Percentiles rank a stretch among this genome's conserved stretches.
Conservation (phyloP, 768 basidiomycete species). For the Hortiboletus flavorubellus region DNA sequence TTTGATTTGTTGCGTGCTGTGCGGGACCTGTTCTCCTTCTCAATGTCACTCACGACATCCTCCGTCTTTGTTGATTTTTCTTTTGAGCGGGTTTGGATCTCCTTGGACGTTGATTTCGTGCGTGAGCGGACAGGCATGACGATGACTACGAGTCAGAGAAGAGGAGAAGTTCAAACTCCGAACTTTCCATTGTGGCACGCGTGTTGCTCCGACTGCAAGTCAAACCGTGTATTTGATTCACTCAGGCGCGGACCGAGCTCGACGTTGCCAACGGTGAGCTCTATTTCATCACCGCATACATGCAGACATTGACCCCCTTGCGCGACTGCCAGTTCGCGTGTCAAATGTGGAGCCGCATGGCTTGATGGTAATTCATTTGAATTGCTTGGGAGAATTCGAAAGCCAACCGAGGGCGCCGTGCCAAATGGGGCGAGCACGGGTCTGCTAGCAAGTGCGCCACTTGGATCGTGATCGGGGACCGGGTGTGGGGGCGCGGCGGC, state of each 20-base stretch:
- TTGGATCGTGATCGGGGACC: not conserved
- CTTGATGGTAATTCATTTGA: conserved; percentile 15
- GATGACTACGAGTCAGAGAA: conserved; percentile 18
- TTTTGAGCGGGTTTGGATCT: conserved; percentile 12
- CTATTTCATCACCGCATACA: conserved; percentile 2
- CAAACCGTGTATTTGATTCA: not conserved
- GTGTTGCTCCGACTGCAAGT: not conserved
- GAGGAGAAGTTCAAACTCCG: conserved; percentile 34
- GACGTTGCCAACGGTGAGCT: conserved; percentile 5
- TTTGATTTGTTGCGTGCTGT: conserved; percentile 24
- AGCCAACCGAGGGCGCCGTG: not conserved
- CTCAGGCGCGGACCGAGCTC: not conserved
- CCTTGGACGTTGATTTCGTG: conserved; percentile 34
- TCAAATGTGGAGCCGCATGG: conserved; percentile 4
- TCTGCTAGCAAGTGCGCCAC: conserved; percentile 4
- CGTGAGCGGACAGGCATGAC: conserved; percentile 48
- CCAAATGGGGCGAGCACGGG: conserved; percentile 14
- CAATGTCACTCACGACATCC: conserved; percentile 25
- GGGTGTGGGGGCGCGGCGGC: not conserved
- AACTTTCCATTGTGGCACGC: conserved; percentile 24
- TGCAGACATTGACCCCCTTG: not conserved
- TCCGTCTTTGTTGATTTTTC: conserved; percentile 17
- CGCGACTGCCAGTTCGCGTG: conserved; percentile 13
- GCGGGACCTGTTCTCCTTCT: conserved; percentile 31
- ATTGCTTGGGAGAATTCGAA: not conserved